phyloP scores from a whole-genome alignment of 2,329 filamentous ascomycete genomes.

The Trichoderma koningiopsis region DNA sequence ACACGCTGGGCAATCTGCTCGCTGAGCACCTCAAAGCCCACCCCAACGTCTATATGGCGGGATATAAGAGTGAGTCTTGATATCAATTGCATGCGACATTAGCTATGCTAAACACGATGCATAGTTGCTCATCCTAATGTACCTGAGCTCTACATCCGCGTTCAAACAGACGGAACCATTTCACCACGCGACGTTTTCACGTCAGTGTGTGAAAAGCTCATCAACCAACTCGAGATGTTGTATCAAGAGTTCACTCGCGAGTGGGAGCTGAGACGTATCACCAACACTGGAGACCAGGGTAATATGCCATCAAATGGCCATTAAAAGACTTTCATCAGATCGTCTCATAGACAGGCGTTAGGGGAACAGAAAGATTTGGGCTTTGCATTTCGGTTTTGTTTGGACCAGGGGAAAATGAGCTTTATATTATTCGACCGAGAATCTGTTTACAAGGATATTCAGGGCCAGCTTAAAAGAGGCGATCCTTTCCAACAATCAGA shows the following conservation, averaged over 20 bases:
- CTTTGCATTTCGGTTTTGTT: conserved; percentile 22
- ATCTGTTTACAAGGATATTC: conserved; percentile 1
- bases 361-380: conserved; percentile 22
- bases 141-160: conserved; percentile 67
- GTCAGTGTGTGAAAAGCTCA: conserved; percentile 77
- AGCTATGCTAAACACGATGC: conserved; percentile 27
- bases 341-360: conserved; percentile 32
- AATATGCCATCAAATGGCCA: conserved; percentile 44
- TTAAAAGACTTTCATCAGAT: conserved; percentile 25
- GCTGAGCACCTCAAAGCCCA: conserved; percentile 82
- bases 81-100: conserved; percentile 37
- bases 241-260: conserved; percentile 91
- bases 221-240: conserved; percentile 77
- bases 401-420: conserved; percentile 11
- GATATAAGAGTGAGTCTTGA: conserved; percentile 74
- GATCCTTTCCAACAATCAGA: background rate
- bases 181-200: conserved; percentile 88
- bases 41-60: conserved; percentile 83
- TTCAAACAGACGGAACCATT: conserved; percentile 88
- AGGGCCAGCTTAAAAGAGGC: background rate
- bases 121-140: conserved; percentile 62
- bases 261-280: conserved; percentile 86
- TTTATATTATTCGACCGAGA: conserved; percentile 1
- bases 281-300: conserved; percentile 63
- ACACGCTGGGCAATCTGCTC: conserved; percentile 90